phyloP scores from a whole-genome alignment of 169 alveolate species.

The Neospora caninum region DNA sequence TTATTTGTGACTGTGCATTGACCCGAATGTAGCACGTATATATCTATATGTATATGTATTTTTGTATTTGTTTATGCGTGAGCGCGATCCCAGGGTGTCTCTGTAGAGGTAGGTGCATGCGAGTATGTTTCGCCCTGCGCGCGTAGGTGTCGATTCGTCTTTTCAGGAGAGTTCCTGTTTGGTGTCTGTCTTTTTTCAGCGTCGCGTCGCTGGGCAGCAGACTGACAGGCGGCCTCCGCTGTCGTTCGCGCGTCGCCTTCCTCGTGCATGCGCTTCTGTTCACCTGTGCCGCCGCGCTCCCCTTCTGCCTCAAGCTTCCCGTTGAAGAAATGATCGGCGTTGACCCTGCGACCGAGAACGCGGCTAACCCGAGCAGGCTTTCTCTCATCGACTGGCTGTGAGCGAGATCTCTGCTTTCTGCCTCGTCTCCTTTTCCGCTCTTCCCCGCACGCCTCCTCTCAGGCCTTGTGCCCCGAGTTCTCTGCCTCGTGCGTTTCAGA shows the following conservation, averaged over 20 bases:
- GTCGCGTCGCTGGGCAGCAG: not conserved
- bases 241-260: not conserved
- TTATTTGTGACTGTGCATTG: too few species aligned
- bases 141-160: not conserved
- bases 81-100: too few species aligned
- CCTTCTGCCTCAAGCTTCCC: constrained; percentile 41
- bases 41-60: too few species aligned
- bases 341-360: constrained; percentile 19
- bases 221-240: not conserved
- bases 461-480: too few species aligned
- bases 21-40: too few species aligned
- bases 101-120: too few species aligned
- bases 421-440: too few species aligned
- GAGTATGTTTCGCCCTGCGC: not conserved
- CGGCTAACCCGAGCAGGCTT: constrained; percentile 3
- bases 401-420: too few species aligned
- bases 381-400: constrained; percentile 35
- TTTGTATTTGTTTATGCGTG: too few species aligned
- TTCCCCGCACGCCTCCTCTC: too few species aligned
- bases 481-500: not conserved
- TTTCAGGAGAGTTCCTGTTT: not conserved
- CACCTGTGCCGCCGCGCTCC: not conserved
- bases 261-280: not conserved
- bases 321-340: constrained; percentile 14
- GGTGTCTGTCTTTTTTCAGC: not conserved